These are phyloP conservation scores for Biscutella auriculata DNA, from an alignment of 441 rosid species.

Conservation along the genomic window DNA sequence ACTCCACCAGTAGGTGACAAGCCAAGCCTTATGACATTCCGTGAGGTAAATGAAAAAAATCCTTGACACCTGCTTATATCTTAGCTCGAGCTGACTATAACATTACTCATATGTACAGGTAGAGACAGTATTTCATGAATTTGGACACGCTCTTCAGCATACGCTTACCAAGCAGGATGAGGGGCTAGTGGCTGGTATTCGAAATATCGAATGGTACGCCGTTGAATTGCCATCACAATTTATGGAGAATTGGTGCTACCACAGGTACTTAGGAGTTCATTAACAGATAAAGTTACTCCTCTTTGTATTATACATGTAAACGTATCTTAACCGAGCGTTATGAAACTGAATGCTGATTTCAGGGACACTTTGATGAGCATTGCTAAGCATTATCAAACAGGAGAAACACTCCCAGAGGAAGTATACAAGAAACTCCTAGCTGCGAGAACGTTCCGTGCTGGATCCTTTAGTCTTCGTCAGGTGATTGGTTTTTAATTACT, in stretches of 20 bases:
- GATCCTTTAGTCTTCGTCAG: conserved; percentile 84
- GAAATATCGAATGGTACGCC: conserved; percentile 93
- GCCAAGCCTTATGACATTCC: conserved; percentile 95
- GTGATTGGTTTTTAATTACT: no score
- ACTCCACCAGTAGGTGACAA: conserved; percentile 90
- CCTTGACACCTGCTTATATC: not conserved
- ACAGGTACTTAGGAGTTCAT: conserved; percentile 34
- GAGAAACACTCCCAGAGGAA: conserved; percentile 76
- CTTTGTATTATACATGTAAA: not conserved
- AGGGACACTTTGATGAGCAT: conserved; percentile 93
- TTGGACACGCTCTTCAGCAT: conserved; percentile 95
- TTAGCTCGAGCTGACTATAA: not conserved
- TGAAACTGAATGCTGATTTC: conserved; percentile 7
- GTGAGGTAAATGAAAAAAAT: conserved; percentile 42
- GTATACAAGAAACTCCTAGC: conserved; percentile 80
- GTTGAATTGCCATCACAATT: conserved; percentile 91
- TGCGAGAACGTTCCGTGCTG: conserved; percentile 86
- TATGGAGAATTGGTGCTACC: conserved; percentile 99
- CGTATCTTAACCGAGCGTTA: not conserved
- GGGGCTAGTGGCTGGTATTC: conserved; percentile 80
- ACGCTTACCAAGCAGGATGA: conserved; percentile 90
- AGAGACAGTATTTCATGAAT: conserved; percentile 93
- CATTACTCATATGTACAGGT: conserved; percentile 37
- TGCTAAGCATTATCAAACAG: conserved; percentile 80
- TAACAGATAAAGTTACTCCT: not conserved